Conservation (phyloP, 495 filamentous ascomycete species). For the Darksidea phi region DNA sequence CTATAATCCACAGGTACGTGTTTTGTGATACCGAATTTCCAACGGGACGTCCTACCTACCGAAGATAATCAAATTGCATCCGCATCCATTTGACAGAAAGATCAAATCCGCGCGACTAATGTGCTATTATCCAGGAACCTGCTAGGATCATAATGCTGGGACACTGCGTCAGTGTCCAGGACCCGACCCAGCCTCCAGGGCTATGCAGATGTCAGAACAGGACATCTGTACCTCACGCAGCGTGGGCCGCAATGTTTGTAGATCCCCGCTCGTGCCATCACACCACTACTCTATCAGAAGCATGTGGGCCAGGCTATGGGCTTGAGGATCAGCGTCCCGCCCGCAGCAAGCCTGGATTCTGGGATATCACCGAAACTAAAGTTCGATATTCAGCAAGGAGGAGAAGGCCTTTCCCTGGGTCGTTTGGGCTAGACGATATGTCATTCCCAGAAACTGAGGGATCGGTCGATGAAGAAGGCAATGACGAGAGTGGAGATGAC, state of each 20-base stretch:
- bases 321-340: background rate
- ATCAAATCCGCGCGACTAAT: slow-evolving; percentile 12
- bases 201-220: background rate
- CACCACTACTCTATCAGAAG: background rate
- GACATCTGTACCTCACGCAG: slow-evolving; percentile 12
- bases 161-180: background rate
- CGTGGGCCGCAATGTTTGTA: slow-evolving; percentile 42
- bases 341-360: background rate
- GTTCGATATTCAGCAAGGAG: too few species aligned
- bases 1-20: slow-evolving; percentile 47
- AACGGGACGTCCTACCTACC: background rate
- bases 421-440: background rate
- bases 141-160: background rate
- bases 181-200: background rate
- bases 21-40: slow-evolving; percentile 11
- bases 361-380: slow-evolving; percentile 15
- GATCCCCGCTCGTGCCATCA: slow-evolving; percentile 39
- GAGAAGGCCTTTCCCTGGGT: background rate
- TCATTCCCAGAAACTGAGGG: background rate
- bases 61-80: background rate
- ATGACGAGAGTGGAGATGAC: too few species aligned
- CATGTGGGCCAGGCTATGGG: slow-evolving; percentile 4
- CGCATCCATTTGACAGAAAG: slow-evolving; percentile 1
- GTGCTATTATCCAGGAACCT: background rate
- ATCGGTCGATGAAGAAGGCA: background rate